Evolutionary conservation across 306 rosid genomes (phyloP), one percentile per base, ranked within the genome.

Genomic region (Rosa multiflora): DNA sequence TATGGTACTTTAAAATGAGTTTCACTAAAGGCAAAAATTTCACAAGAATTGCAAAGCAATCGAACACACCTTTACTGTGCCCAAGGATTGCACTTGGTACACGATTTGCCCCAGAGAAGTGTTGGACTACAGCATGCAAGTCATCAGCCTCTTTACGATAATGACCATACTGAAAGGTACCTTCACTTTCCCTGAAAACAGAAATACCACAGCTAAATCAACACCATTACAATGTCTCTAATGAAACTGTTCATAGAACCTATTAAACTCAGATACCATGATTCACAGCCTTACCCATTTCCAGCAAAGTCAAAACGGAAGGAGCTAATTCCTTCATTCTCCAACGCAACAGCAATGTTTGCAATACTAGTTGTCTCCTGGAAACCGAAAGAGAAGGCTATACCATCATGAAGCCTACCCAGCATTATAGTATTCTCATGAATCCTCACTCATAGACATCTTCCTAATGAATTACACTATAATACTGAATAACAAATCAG

Each of bases 131-230:
- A 55, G 89, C 61, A 75, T 75, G 88, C 62, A 94, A 53, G 90
- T 94, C 97, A 55, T 92, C 98, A 73, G 81, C 92, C 84, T 94
- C 98, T 70, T 86, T 85, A 81, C 79, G 67, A 70, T 86, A 85
- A 85, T 82, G 43, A 68, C 89, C 92, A 83, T 35, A 90, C 78
- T 80, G 84, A 83, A 90, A 90, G 39, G 89, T 77, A 43, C 98
- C 97, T 83, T 92, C 98, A 80, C 98, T 92, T 82, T 94, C 96
- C 82, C 98, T 94, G 67, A 23, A 76, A 64, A 58, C 73, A 75
- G 47, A 62, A 75, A 83, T 20, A 59, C 56, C 79, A 79, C 78
- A 83, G 77, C 71, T 58, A 78, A 75, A 86, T 86, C 80, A 81
- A 79, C 86, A 85, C 44, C 74, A 53, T 81, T 63, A 37, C 44